These are phyloP conservation scores for Dryas alaskensis DNA, from an alignment of 306 rosid genomes.

Conservation along the genomic window DNA sequence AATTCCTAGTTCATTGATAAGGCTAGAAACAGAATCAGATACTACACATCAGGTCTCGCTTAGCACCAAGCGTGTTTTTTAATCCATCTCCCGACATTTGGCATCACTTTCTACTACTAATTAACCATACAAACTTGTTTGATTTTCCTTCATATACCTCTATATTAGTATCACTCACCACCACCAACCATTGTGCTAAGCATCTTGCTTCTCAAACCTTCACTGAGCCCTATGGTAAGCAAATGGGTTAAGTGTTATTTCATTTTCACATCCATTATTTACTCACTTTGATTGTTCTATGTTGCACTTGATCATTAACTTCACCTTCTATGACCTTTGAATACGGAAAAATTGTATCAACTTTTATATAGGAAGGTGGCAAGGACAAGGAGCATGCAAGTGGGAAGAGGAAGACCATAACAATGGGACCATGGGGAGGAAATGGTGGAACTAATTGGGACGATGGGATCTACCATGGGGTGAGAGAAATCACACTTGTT, in stretches of 20 bases:
- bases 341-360: background rate
- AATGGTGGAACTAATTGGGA: slow-evolving; percentile 64
- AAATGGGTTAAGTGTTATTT: too few relatives aligned
- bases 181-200: background rate
- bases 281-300: background rate
- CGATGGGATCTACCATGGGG: slow-evolving; percentile 53
- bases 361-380: slow-evolving; percentile 21
- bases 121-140: background rate
- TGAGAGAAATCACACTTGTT: slow-evolving; percentile 47
- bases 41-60: slow-evolving; percentile 13
- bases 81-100: background rate
- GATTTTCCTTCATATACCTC: background rate
- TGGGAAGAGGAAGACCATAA: slow-evolving; percentile 33
- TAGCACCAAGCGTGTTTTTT: background rate
- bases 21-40: slow-evolving; percentile 40
- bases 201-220: background rate
- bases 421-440: slow-evolving; percentile 70
- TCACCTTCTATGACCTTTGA: too few relatives aligned
- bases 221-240: slow-evolving; percentile 2
- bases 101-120: background rate
- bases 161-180: background rate
- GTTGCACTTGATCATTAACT: background rate
- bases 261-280: too few relatives aligned
- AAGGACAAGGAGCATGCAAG: slow-evolving; percentile 34
- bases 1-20: background rate